phyloP scores from a whole-genome alignment of 257 asterid species.

The Nicotiana benthamiana region DNA sequence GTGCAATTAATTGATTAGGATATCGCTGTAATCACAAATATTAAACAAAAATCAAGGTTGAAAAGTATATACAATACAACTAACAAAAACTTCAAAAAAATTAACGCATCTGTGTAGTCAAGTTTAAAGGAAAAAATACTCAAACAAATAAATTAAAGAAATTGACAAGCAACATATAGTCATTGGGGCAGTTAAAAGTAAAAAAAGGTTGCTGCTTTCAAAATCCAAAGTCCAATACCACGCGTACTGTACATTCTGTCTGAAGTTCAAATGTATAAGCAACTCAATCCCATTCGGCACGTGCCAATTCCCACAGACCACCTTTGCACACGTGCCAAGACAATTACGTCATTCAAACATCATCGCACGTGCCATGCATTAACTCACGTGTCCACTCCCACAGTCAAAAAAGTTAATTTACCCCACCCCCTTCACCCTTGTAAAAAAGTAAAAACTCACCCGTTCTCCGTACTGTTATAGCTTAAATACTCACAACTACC shows the following conservation, averaged over 20 bases:
- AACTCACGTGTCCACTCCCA: not conserved
- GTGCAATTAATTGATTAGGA: no score
- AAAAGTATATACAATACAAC: no score
- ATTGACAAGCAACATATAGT: not conserved
- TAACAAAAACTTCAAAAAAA: no score
- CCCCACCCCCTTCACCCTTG: no score
- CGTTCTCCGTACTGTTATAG: not conserved
- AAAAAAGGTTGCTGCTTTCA: not conserved
- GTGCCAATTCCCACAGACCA: constrained; percentile 8
- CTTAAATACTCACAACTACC: constrained; percentile 8
- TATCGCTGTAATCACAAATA: no score
- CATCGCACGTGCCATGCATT: constrained; percentile 5
- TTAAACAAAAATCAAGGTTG: no score
- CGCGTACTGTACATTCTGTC: constrained; percentile 51
- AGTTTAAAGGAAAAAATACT: no score
- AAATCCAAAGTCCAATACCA: constrained; percentile 39
- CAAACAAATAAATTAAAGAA: no score
- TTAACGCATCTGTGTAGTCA: no score
- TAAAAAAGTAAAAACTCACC: not conserved
- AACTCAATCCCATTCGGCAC: constrained; percentile 17
- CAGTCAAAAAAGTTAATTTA: not conserved
- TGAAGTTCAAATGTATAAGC: constrained; percentile 19
- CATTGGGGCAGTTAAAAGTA: not conserved
- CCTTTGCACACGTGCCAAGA: not conserved
- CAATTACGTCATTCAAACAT: not conserved